Evolutionary conservation across 2,329 filamentous ascomycete genomes (phyloP), one percentile per base, ranked within the genome.

Genomic region (Neophaeococcomyces aloes): DNA sequence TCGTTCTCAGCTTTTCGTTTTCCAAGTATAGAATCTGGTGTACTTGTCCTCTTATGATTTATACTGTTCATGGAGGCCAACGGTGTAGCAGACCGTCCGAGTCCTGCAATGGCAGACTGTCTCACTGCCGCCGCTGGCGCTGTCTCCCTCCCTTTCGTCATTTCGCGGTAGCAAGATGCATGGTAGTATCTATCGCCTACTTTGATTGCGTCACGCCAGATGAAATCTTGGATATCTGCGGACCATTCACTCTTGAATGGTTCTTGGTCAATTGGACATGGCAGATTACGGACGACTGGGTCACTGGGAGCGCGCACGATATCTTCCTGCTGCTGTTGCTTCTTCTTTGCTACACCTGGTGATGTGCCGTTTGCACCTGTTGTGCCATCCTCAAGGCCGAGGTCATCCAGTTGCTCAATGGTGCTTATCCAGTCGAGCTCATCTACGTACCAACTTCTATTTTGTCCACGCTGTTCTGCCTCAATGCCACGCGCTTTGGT

Each of bases 231-330:
- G 14, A 83, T 84, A 50, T 93, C 86, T 55, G 93, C 86, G 5
- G 89, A 79, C 83, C 87, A 96, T 52, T 83, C 83, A 52, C 84
- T 86, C 65, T 93, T 83, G 56, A 98, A 96, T 53, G 83, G 83
- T 60, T 98, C 91, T 61, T 94, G 88, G 61, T 91, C 96, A 54
- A 98, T 94, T 2, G 87, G 86, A 58, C 91, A 98, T 1, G 83
- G 75, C 13, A 78, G 82, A 58, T 86, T 88, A 46, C 81, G 76
- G 19, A 83, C 72, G 19, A 77, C 74, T 14, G 79, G 75, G 52
- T 89, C 83, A 39, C 88, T 83, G 0, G 89, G 91, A 1, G 91
- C 88, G 2, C 80, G 78, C 10, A 98, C 83, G 60, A 84, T 94
- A 54, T 80, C 75, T 45, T 75, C 70, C 38, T 76, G 71, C n/a